phyloP scores from a whole-genome alignment of 2,329 filamentous ascomycete genomes.

The Stemphylium beticola region DNA sequence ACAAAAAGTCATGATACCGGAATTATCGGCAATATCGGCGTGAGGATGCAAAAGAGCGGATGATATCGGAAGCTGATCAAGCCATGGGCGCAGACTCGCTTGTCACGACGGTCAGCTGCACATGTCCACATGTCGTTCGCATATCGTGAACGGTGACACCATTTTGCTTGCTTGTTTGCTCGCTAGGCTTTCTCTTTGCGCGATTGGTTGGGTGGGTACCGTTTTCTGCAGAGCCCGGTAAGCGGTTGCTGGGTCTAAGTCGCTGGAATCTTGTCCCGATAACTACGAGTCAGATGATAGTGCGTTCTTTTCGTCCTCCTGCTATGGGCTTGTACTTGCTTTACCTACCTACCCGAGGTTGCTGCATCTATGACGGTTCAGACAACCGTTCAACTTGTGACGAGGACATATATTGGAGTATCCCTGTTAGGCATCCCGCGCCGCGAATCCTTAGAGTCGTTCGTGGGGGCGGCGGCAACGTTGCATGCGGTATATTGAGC shows the following conservation, averaged over 20 bases:
- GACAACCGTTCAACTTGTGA: not conserved
- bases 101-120: not conserved
- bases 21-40: slow-evolving; percentile 1
- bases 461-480: slow-evolving; percentile 5
- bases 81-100: too few species aligned
- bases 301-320: too few species aligned
- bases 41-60: not conserved
- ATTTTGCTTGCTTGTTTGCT: slow-evolving; percentile 2
- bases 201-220: not conserved
- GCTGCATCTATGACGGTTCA: too few species aligned
- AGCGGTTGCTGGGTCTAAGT: too few species aligned
- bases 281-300: too few species aligned
- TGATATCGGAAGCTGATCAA: slow-evolving; percentile 1
- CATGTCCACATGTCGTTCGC: slow-evolving; percentile 10
- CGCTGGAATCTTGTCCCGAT: too few species aligned
- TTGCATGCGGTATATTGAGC: slow-evolving; percentile 7
- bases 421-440: slow-evolving; percentile 4
- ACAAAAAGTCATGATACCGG: slow-evolving; percentile 8
- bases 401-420: slow-evolving; percentile 1
- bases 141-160: slow-evolving; percentile 13
- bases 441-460: not conserved
- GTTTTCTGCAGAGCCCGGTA: too few species aligned
- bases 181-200: not conserved
- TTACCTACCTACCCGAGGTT: too few species aligned
- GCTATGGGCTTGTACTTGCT: too few species aligned